phyloP scores from a whole-genome alignment of 768 basidiomycete species.

The Lactifluus volemus region DNA sequence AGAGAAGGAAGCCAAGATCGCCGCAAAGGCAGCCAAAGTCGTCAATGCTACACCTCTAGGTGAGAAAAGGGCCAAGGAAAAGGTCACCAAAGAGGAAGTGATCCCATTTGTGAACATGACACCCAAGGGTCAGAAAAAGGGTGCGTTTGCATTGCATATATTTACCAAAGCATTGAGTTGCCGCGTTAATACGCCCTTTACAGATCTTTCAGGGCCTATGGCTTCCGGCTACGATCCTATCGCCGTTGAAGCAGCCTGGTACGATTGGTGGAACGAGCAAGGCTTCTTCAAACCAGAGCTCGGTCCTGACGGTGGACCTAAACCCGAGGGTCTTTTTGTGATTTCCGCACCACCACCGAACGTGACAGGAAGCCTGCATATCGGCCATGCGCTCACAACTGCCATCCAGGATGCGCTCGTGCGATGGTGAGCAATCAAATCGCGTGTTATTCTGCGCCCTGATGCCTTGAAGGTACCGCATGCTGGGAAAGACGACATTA shows the following conservation, averaged over 20 bases:
- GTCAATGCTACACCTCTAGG: constrained; percentile 32
- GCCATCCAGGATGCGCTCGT: constrained; percentile 86
- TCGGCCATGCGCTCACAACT: constrained; percentile 88
- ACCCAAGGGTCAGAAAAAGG: constrained; percentile 90
- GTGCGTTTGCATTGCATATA: constrained; percentile 31
- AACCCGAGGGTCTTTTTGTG: constrained; percentile 42
- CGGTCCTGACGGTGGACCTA: constrained; percentile 45
- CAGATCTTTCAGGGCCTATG: constrained; percentile 85
- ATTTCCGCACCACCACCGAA: constrained; percentile 92
- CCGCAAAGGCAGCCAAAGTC: constrained; percentile 53
- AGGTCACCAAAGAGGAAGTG: constrained; percentile 63
- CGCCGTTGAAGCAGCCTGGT: constrained; percentile 92
- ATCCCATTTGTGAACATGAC: constrained; percentile 82
- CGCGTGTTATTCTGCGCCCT: not conserved
- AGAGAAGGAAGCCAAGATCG: constrained; percentile 71
- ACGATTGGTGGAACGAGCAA: constrained; percentile 92
- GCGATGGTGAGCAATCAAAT: constrained; percentile 56
- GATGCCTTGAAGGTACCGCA: constrained; percentile 65
- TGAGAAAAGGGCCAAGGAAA: constrained; percentile 73
- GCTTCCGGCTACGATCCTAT: constrained; percentile 91
- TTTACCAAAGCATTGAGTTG: not conserved
- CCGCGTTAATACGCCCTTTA: not conserved
- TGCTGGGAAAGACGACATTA: constrained; percentile 85
- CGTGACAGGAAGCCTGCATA: constrained; percentile 91
- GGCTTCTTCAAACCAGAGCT: constrained; percentile 83